phyloP scores from a whole-genome alignment of 2,329 filamentous ascomycete species.

The Fusarium pseudonygamai region DNA sequence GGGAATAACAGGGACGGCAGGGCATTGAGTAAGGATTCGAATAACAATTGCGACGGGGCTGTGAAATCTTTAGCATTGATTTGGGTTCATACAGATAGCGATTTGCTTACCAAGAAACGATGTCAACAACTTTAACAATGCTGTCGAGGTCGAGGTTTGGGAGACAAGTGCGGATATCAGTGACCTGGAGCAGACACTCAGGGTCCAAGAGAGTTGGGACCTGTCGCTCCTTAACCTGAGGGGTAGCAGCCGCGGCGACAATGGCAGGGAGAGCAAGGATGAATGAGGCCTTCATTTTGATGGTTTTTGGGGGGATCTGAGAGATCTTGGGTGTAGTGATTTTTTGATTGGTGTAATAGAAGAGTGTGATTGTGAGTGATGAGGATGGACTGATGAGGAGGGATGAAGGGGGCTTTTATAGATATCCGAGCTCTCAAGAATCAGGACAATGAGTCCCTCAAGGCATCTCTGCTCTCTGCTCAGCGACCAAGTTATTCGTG shows the following conservation, averaged over 20 bases:
- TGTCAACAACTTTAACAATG: fast-evolving
- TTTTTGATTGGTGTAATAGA: background rate
- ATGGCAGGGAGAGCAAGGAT: background rate
- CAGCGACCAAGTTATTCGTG: fast-evolving
- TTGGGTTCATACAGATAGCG: too few relatives aligned
- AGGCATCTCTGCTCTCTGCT: fast-evolving
- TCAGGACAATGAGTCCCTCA: fast-evolving
- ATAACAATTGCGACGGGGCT: background rate
- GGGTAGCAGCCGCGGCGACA: background rate
- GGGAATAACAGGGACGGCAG: too few relatives aligned
- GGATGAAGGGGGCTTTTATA: background rate
- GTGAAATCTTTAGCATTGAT: background rate
- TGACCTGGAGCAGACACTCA: fast-evolving
- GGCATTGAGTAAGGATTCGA: too few relatives aligned
- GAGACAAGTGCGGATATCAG: fast-evolving
- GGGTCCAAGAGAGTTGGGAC: fast-evolving
- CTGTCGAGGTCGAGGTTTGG: background rate
- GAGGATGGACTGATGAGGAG: background rate
- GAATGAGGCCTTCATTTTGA: background rate
- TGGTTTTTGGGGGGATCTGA: background rate
- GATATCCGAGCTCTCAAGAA: background rate
- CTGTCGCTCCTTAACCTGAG: background rate
- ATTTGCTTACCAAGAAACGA: background rate
- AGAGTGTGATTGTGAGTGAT: slow-evolving; percentile 4
- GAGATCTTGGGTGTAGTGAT: background rate